These are phyloP conservation scores for Leccinum angustisporum DNA, from an alignment of 1,284 basidiomycete genomes.

Conservation along the genomic window DNA sequence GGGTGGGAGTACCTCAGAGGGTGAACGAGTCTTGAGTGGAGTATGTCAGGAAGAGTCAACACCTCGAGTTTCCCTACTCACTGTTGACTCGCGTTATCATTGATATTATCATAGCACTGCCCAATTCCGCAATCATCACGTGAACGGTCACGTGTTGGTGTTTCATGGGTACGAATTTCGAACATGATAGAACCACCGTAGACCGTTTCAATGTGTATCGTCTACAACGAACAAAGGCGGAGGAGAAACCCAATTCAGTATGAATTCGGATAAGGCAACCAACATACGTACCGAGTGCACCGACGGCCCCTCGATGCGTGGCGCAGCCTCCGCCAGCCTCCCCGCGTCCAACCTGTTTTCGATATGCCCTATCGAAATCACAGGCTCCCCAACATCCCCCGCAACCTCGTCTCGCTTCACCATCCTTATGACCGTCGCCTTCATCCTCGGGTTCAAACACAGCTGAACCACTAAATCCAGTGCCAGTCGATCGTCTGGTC, in stretches of 20 bases:
- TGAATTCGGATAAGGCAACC: neutral
- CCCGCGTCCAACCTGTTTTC: neutral
- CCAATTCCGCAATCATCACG: too few species aligned
- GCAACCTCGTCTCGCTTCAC: conserved; percentile 8
- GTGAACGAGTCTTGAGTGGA: too few species aligned
- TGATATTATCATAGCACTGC: too few species aligned
- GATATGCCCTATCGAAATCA: neutral
- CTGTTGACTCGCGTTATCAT: too few species aligned
- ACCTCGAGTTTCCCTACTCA: too few species aligned
- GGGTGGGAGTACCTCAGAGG: too few species aligned
- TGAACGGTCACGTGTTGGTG: too few species aligned
- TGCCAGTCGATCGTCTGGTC: conserved; percentile 90
- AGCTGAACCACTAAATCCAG: conserved; percentile 82
- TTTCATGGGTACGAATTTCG: too few species aligned
- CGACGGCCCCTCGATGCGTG: neutral
- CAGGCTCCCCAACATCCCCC: neutral
- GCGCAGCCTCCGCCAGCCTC: neutral
- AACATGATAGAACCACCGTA: conserved; percentile 41
- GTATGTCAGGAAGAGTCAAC: too few species aligned
- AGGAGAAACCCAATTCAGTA: neutral
- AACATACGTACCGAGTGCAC: conserved; percentile 18
- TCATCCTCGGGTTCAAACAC: conserved; percentile 64
- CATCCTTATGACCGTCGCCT: conserved; percentile 62
- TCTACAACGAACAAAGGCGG: conserved; percentile 23
- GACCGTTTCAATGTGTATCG: conserved; percentile 61